phyloP scores from a whole-genome alignment of 371 early-diverging fungal species.

The Batkoa obscura region DNA sequence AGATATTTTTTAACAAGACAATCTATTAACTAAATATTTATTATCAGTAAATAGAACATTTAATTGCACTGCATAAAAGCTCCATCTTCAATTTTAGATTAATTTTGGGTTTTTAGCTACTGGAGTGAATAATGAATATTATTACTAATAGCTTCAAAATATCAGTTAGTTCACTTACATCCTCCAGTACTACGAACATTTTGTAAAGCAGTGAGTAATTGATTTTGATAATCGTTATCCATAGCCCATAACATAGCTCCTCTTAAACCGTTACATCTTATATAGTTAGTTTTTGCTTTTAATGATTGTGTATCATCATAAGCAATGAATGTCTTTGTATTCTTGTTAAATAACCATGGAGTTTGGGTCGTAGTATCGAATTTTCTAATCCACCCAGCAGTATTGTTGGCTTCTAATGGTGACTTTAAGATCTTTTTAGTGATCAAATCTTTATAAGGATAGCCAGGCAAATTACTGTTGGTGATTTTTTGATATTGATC shows the following conservation, averaged over 20 bases:
- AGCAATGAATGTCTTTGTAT: conserved; percentile 26
- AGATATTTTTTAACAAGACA: no score
- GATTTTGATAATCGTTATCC: conserved; percentile 8
- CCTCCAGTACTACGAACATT: not conserved
- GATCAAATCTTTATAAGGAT: not conserved
- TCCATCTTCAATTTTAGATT: no score
- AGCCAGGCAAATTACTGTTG: not conserved
- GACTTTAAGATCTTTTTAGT: conserved; percentile 15
- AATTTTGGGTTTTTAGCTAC: no score
- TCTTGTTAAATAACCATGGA: conserved; percentile 44
- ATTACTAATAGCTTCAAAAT: no score
- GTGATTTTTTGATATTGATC: not conserved
- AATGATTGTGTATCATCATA: conserved; percentile 44
- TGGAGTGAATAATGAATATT: no score
- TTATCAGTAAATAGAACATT: no score
- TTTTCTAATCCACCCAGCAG: conserved; percentile 21
- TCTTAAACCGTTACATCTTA: conserved; percentile 20
- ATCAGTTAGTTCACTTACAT: not conserved
- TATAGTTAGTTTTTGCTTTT: conserved; percentile 28
- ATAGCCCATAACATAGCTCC: conserved; percentile 46
- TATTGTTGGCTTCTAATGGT: conserved; percentile 41
- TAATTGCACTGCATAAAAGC: no score
- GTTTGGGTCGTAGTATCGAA: conserved; percentile 41
- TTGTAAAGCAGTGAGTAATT: not conserved
- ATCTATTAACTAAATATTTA: no score